Evolutionary conservation across 495 filamentous ascomycete species (phyloP).

Genomic region (Hypoxylon fragiforme): DNA sequence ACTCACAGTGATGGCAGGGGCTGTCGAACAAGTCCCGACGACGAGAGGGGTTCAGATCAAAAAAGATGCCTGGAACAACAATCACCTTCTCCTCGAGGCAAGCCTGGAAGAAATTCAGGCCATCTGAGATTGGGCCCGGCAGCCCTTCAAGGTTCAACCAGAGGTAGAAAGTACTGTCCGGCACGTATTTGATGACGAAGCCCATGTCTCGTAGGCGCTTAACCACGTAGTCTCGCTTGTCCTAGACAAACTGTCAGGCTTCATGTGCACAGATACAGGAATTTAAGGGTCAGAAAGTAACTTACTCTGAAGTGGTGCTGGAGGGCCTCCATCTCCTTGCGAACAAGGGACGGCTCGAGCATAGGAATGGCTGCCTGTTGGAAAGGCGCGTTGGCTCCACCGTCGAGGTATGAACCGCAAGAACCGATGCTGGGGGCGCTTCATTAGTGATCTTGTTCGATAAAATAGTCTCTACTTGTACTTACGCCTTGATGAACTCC

Average conservation of each 20-base stretch:
- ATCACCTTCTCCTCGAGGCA: constrained; percentile 92
- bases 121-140: constrained; percentile 80
- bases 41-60: constrained; percentile 88
- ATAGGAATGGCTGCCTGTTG: constrained; percentile 91
- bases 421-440: constrained; percentile 65
- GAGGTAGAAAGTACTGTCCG: constrained; percentile 92
- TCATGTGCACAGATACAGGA: background rate
- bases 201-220: constrained; percentile 77
- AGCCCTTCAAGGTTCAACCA: constrained; percentile 60
- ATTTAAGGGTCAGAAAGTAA: background rate
- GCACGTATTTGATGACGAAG: constrained; percentile 75
- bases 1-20: constrained; percentile 82
- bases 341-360: constrained; percentile 80
- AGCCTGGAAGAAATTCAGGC: constrained; percentile 94
- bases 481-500: constrained; percentile 85
- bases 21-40: constrained; percentile 90
- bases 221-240: constrained; percentile 89
- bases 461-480: background rate
- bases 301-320: constrained; percentile 75
- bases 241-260: constrained; percentile 31
- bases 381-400: constrained; percentile 92
- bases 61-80: constrained; percentile 92
- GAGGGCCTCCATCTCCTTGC: constrained; percentile 84
- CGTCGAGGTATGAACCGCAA: constrained; percentile 94
- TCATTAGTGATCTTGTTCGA: constrained; percentile 2